These are phyloP conservation scores for Cyclospora cayetanensis DNA, from an alignment of 169 alveolate genomes.

Conservation along the genomic window DNA sequence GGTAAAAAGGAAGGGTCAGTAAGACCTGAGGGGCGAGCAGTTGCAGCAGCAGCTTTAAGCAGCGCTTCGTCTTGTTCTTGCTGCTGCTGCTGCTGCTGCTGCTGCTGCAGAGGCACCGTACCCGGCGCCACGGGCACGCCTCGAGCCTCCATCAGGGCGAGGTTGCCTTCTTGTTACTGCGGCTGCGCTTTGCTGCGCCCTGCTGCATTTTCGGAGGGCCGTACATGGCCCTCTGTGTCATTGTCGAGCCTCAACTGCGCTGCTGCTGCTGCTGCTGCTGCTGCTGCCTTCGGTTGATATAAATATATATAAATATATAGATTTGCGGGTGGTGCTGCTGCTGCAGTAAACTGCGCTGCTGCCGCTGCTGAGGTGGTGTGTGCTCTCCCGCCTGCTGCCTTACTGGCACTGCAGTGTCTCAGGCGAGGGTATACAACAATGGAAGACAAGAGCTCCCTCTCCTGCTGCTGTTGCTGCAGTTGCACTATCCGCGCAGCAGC, in stretches of 20 bases:
- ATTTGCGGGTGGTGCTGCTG: background rate
- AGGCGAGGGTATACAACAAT: background rate
- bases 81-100: constrained; percentile 38
- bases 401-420: background rate
- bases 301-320: no score
- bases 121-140: background rate
- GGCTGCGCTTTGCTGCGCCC: background rate
- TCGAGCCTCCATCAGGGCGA: background rate
- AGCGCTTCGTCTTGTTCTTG: background rate
- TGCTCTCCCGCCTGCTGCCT: background rate
- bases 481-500: background rate
- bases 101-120: constrained; percentile 3
- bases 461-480: background rate
- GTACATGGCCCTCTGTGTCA: no score
- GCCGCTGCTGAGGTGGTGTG: background rate
- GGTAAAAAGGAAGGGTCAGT: background rate
- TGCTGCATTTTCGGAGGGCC: no score
- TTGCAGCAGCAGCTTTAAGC: constrained; percentile 40
- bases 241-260: no score
- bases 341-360: background rate
- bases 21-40: background rate
- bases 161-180: background rate
- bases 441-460: no score
- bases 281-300: background rate
- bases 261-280: background rate